Evolutionary conservation across 192 early-diverging fungal species (phyloP).

Genomic region (Podila epigama): DNA sequence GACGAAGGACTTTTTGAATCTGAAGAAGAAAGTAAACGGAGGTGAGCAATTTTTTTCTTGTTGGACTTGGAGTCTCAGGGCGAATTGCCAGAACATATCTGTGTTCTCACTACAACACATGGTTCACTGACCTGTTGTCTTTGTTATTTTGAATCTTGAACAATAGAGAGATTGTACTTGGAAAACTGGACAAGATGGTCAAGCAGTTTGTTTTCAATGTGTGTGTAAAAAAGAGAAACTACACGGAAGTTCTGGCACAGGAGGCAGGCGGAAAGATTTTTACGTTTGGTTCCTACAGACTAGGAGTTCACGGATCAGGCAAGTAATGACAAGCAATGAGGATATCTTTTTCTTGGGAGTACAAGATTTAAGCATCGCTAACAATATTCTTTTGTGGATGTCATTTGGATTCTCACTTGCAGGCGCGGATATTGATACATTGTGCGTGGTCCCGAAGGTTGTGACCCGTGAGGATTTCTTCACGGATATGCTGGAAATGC

Average conservation of each 20-base stretch:
- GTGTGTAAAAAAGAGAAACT: constrained; percentile 67
- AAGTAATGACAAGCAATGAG: constrained; percentile 14
- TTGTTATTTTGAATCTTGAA: background rate
- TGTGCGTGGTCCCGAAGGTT: constrained; percentile 93
- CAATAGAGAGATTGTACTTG: constrained; percentile 84
- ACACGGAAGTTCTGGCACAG: constrained; percentile 82
- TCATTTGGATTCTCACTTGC: background rate
- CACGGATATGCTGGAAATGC: constrained; percentile 82
- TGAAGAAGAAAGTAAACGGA: constrained; percentile 81
- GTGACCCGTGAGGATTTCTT: constrained; percentile 95
- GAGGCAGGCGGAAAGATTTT: constrained; percentile 96
- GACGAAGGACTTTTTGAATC: constrained; percentile 87
- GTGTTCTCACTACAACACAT: constrained; percentile 1
- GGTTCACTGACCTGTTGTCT: background rate
- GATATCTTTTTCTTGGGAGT: background rate
- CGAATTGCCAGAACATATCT: constrained; percentile 6
- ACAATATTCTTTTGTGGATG: background rate
- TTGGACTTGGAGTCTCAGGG: constrained; percentile 1
- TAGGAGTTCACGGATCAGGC: constrained; percentile 94
- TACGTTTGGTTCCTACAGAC: constrained; percentile 95
- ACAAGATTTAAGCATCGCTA: background rate
- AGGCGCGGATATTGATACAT: constrained; percentile 98
- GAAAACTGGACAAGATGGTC: constrained; percentile 85
- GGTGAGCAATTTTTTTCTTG: constrained; percentile 56
- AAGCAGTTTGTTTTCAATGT: constrained; percentile 93